Base-by-base conservation (phyloP, 345 rosid species). In the Cardamine chenopodiifolia region DNA sequence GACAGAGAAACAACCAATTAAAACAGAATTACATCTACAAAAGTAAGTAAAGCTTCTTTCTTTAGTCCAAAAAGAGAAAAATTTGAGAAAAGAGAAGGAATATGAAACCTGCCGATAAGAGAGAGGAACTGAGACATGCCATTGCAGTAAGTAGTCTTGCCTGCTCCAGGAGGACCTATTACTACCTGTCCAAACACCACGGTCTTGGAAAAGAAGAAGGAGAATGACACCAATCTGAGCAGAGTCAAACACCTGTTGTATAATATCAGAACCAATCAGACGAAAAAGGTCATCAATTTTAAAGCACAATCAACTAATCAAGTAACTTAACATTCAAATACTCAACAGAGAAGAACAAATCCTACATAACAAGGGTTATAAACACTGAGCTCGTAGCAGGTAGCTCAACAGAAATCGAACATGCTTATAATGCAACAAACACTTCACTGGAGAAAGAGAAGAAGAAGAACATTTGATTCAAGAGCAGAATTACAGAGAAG, bases 71-170 rank as follows among this genome's bases (percentile, higher is more conserved):
- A 40, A 39, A 18, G 10, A 60, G 44, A 18, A 55, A 12, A 13
- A 20, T 15, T 0, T n/a, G 54, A 59, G 47, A 48, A 19, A 40
- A 58, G 20, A 44, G 68, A 55, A 78, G 29, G 12, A 32, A 11
- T 48, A 45, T 31, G 14, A 19, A 22, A 92, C 99, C 99, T 87
- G 76, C 96, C 97, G 13, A 92, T 84, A 55, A 96, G 96, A 49
- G 77, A 61, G 68, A 90, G 94, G 86, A 89, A 96, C 81, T 96
- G 96, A 76, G 97, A 90, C 99, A 92, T 90, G 77, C 97, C 99
- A 79, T 92, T 92, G 82, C 99, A 96, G 78, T 87, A 96, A 52
- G 97, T 96, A 31, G 98, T 89, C 82, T 96, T 95, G n/a, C 99
- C 98, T 2, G 98, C 89, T 25, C 98, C 97, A 17, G 98, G 97